phyloP scores from a whole-genome alignment of 768 basidiomycete genomes.

The Leccinum rimulosum region DNA sequence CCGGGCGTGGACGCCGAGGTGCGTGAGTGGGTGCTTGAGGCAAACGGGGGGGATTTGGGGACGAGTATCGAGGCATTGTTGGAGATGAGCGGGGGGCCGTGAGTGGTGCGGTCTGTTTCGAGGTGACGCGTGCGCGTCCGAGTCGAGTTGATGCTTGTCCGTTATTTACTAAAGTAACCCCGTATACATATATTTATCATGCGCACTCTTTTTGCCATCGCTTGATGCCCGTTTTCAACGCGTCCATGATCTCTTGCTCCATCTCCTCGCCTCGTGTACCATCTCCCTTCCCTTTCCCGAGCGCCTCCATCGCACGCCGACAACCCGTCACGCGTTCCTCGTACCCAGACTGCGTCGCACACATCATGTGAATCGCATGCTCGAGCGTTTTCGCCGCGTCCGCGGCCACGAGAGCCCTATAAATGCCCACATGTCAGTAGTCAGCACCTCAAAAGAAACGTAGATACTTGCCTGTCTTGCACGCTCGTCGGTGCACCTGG shows the following conservation, averaged over 20 bases:
- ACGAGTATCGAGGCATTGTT: slow-evolving; percentile 84
- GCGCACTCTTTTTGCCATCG: slow-evolving; percentile 7
- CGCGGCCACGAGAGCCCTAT: slow-evolving; percentile 43
- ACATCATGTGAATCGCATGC: slow-evolving; percentile 45
- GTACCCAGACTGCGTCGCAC: slow-evolving; percentile 52
- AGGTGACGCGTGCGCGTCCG: neutral
- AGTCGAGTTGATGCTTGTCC: neutral
- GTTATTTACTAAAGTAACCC: neutral
- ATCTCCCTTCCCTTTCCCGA: slow-evolving; percentile 14
- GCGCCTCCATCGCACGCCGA: slow-evolving; percentile 34
- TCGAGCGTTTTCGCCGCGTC: slow-evolving; percentile 47
- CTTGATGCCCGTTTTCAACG: neutral
- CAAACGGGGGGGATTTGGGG: slow-evolving; percentile 84
- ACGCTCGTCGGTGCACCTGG: slow-evolving; percentile 10
- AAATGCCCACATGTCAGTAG: neutral
- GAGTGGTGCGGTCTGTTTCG: neutral
- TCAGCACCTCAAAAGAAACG: neutral
- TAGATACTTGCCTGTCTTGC: slow-evolving; percentile 24
- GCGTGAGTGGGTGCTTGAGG: slow-evolving; percentile 86
- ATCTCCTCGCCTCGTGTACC: neutral
- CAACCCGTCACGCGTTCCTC: slow-evolving; percentile 32
- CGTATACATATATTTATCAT: neutral
- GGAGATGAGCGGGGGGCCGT: slow-evolving; percentile 56
- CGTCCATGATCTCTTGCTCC: slow-evolving; percentile 11
- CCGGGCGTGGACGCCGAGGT: slow-evolving; percentile 79